Conservation (phyloP, 352 stramenopile species). For the Phytophthora cryptogea region DNA sequence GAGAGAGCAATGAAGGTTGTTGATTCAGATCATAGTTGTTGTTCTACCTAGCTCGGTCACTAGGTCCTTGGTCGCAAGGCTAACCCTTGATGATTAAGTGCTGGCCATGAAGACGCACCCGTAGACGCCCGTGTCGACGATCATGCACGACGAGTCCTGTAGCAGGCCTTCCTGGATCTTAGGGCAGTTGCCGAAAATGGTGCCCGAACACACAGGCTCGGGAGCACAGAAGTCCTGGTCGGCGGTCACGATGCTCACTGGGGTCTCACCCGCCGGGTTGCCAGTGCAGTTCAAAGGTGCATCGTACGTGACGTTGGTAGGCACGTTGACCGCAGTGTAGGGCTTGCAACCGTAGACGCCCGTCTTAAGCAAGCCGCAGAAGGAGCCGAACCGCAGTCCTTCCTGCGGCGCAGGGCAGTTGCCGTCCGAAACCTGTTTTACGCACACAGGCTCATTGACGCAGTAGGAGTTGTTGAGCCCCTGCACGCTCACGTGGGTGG, state of each 20-base stretch:
- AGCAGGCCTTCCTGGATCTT: constrained; percentile 31
- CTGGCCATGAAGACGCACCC: constrained; percentile 45
- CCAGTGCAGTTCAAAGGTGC: constrained; percentile 31
- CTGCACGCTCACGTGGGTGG: constrained; percentile 36
- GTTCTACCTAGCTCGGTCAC: constrained; percentile 10
- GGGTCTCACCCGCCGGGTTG: constrained; percentile 31
- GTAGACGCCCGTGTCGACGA: constrained; percentile 38
- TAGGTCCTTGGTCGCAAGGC: constrained; percentile 3
- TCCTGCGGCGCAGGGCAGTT: constrained; percentile 43
- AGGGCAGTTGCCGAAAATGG: constrained; percentile 42
- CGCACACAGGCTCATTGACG: constrained; percentile 39
- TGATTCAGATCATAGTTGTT: constrained; percentile 15
- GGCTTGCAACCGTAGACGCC: constrained; percentile 53
- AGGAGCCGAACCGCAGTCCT: constrained; percentile 45
- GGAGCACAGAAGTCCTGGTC: constrained; percentile 28
- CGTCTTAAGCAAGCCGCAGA: constrained; percentile 44
- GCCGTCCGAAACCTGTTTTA: constrained; percentile 32
- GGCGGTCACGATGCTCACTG: constrained; percentile 33
- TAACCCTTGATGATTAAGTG: constrained; percentile 16
- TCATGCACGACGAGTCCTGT: constrained; percentile 35
- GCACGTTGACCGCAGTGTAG: constrained; percentile 30
- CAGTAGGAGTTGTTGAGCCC: constrained; percentile 50
- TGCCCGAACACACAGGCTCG: constrained; percentile 35
- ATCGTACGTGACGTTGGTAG: constrained; percentile 27
- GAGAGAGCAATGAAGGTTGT: background rate